Evolutionary conservation across 176 grass and related monocot genomes (phyloP).

Genomic region (barley (Hordeum vulgare)): DNA sequence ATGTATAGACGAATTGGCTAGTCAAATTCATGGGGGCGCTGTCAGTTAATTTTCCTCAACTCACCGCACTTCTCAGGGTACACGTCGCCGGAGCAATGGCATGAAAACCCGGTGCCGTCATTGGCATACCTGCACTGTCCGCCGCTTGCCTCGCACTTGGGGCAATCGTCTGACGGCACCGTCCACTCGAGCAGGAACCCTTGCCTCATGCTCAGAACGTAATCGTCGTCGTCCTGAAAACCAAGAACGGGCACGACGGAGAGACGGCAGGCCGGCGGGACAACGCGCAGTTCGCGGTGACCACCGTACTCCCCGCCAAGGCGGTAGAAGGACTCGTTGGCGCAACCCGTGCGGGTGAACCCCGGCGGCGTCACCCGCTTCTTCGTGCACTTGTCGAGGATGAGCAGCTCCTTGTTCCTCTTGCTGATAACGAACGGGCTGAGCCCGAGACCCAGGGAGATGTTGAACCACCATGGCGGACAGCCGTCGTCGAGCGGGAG

Average conservation of each 20-base stretch:
- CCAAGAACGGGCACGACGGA: not conserved
- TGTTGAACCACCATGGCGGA: not conserved
- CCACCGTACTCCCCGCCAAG: not conserved
- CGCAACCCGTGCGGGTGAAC: not conserved
- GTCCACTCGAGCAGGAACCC: slow-evolving; percentile 32
- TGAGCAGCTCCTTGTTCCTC: not conserved
- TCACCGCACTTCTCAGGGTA: not conserved
- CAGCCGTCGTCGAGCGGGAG: slow-evolving; percentile 26
- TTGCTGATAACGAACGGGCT: not conserved
- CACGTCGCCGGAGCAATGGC: not conserved
- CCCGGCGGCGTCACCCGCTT: not conserved
- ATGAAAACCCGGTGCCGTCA: not conserved
- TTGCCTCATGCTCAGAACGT: not conserved
- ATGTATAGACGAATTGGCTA: not conserved
- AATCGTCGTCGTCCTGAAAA: not conserved
- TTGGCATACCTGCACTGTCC: not conserved
- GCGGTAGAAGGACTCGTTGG: not conserved
- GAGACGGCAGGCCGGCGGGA: not conserved
- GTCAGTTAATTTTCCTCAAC: not conserved
- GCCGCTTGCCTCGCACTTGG: slow-evolving; percentile 16
- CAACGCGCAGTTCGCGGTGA: too few relatives aligned
- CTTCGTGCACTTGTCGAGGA: not conserved
- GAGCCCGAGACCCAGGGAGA: not conserved
- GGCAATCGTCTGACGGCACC: not conserved
- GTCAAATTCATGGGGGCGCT: not conserved